Evolutionary conservation across 208 protist species (phyloP), one percentile per base, ranked within the genome.

Genomic region (Trypanosoma vivax): DNA sequence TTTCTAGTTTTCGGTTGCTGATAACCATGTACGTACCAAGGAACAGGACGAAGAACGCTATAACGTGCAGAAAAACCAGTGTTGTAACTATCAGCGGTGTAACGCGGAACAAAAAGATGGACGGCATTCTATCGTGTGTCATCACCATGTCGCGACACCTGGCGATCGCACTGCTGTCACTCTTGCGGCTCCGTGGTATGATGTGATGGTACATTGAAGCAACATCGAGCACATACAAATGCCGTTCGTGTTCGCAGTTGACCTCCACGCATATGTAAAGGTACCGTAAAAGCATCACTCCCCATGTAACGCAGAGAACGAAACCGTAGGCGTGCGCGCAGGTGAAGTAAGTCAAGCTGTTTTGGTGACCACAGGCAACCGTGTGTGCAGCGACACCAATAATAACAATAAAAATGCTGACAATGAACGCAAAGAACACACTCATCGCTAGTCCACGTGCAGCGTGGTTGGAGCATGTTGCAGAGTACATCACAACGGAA

Each of bases 141-240:
- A 51, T 52, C 3, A 70, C 35, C 35, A 82, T 71, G 5, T 40
- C 16, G 27, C 80, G 55, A 53, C 72, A 85, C 18, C 60, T 33
- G 28, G 66, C 43, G 35, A 88, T 80, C 27, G 76, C 72, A n/a
- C 78, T 65, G 31, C 59, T 52, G 1, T 67, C 25, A 13, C n/a
- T 63, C 31, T 77, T 67, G 21, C 19, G 34, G 30, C 73, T 70
- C 10, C 52, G 31, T 7, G 52, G 35, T 49, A 68, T 77, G 7
- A 78, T 46, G 3, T 50, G 41, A 50, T 92, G 84, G 49, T 88
- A 87, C 18, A 92, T 48, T 2, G 57, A 60, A 0, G 73, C 67
- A 21, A 81, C 68, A 61, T 88, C 71, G 63, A 88, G 78, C 43
- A 92, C 76, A 57, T 79, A 87, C 23, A 77, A 37, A 28, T 92